These are phyloP conservation scores for Mrakia hoshinonis DNA, from an alignment of 768 basidiomycete genomes.

Conservation along the genomic window DNA sequence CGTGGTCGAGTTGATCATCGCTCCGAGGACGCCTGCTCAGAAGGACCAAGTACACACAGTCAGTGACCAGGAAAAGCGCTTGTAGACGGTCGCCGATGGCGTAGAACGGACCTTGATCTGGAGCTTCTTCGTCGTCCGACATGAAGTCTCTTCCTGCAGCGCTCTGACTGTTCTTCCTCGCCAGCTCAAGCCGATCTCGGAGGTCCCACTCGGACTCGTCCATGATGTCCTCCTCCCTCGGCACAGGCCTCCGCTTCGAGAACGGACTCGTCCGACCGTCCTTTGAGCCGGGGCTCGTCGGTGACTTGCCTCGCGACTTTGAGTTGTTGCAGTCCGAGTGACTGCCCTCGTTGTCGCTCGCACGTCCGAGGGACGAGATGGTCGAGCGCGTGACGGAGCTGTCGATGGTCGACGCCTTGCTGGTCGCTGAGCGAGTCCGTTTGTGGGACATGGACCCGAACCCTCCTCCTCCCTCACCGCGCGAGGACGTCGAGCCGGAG, in stretches of 20 bases:
- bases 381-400: slow-evolving; percentile 27
- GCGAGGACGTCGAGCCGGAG: slow-evolving; percentile 38
- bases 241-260: slow-evolving; percentile 44
- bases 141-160: neutral
- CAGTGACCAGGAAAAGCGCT: neutral
- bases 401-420: slow-evolving; percentile 56
- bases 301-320: slow-evolving; percentile 5
- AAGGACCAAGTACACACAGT: neutral
- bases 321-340: neutral
- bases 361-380: slow-evolving; percentile 16
- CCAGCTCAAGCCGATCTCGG: slow-evolving; percentile 66
- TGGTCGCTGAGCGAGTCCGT: slow-evolving; percentile 59
- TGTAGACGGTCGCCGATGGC: neutral
- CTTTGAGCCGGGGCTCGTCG: slow-evolving; percentile 54
- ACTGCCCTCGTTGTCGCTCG: neutral
- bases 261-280: slow-evolving; percentile 60
- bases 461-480: slow-evolving; percentile 46
- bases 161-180: slow-evolving; percentile 55
- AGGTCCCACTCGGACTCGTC: slow-evolving; percentile 52
- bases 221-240: slow-evolving; percentile 43
- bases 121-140: slow-evolving; percentile 7
- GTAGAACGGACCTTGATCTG: neutral
- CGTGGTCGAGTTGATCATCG: neutral
- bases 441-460: slow-evolving; percentile 48
- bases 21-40: neutral